Conservation (phyloP, 306 rosid genomes). For the Coriaria nepalensis region DNA sequence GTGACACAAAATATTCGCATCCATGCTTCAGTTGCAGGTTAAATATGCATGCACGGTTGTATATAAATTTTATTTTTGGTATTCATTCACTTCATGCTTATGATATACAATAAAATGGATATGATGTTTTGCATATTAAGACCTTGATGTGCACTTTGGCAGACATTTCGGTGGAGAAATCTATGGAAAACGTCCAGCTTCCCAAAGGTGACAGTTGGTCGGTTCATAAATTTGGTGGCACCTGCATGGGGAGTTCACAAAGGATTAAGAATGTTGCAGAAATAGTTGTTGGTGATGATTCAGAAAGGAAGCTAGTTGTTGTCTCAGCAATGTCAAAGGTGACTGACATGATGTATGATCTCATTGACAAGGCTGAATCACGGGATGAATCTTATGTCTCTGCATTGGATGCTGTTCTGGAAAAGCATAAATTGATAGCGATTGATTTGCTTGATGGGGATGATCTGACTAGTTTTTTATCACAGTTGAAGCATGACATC, state of each 20-base stretch:
- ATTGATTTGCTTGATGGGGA: constrained; percentile 74
- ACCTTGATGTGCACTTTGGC: constrained; percentile 9
- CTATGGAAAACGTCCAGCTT: constrained; percentile 41
- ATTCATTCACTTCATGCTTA: neutral
- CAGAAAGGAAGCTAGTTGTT: constrained; percentile 73
- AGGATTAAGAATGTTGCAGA: constrained; percentile 77
- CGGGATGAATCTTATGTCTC: constrained; percentile 70
- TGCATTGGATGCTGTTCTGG: constrained; percentile 66
- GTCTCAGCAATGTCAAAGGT: constrained; percentile 98
- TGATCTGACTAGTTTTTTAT: constrained; percentile 54
- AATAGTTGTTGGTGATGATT: constrained; percentile 54
- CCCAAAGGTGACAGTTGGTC: constrained; percentile 77
- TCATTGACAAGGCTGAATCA: constrained; percentile 75
- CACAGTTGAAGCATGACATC: constrained; percentile 55
- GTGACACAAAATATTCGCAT: constrained; percentile 2
- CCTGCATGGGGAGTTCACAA: constrained; percentile 76
- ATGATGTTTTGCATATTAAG: neutral
- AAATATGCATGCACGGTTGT: too few relatives aligned
- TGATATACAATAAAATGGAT: neutral
- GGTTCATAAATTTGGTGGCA: constrained; percentile 97
- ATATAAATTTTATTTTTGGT: neutral
- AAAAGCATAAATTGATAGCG: constrained; percentile 72
- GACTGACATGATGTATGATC: constrained; percentile 95
- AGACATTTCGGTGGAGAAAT: constrained; percentile 30
- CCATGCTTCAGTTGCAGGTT: constrained; percentile 23